Evolutionary conservation across 495 filamentous ascomycete species (phyloP), one percentile per base, ranked within the genome.

Genomic region (Cetradonia linearis): DNA sequence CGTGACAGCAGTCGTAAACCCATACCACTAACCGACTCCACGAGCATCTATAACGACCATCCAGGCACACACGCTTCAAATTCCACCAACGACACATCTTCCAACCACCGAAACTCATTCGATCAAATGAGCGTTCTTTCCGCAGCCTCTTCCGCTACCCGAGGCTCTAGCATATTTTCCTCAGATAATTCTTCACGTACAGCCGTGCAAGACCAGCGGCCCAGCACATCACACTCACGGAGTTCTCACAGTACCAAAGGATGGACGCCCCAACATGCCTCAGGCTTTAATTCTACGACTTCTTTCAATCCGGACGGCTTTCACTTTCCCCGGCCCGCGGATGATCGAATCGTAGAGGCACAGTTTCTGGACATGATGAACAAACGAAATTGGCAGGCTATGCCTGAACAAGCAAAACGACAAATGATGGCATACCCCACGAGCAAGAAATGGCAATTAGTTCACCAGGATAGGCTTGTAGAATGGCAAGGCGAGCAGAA

Each of bases 401-500:
- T 97, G 56, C 93, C 93, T n/a, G 93, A 97, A 65, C 89, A 95
- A 71, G 94, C 92, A 30, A 83, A 86, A 65, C 79, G 92, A 61
- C 93, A 97, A 72, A 96, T 98, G 90, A 78, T 91, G 71, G 88
- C 90, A 18, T 97, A 98, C 67, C 88, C 90, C 14, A 79, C 92
- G 30, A 81, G 81, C 48, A 97, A 97, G 76, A 98, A 98, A 76
- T 98, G 93, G 93, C 94, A 89, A 2, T 77, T 98, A 61, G 89
- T 98, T 54, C 85, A 96, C 70, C 92, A 98, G 70, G 93, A 98
- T 74, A 85, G 89, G 38, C 76, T 97, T 68, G 86, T 90, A 2
- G 94, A 97, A 74, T 84, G 85, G 76, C 91, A 98, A 76, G 87
- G 89, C 25, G 92, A 96, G 66, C 88, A 95, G 74, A 96, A 92